Conservation (phyloP, 495 filamentous ascomycete species). For the Penicillium waksmanii region DNA sequence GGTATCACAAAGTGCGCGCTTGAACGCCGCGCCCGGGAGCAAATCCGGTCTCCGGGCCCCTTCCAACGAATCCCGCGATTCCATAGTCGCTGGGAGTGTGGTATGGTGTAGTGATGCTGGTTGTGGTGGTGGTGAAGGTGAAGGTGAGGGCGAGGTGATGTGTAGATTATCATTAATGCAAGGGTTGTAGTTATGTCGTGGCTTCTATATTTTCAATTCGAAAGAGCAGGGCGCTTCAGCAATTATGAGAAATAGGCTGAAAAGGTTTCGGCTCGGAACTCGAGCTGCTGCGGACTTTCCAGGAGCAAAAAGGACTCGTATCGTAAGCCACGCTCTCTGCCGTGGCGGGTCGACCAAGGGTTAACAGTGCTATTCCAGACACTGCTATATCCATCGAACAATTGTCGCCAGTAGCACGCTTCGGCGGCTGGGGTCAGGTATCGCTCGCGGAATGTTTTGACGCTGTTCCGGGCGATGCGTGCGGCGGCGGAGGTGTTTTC, state of each 20-base stretch:
- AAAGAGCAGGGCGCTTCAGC: neutral
- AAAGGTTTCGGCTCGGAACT: constrained; percentile 27
- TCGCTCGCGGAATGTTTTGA: constrained; percentile 57
- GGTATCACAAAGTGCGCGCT: constrained; percentile 16
- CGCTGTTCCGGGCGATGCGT: constrained; percentile 58
- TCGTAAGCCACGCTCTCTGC: constrained; percentile 37
- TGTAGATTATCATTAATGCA: constrained; percentile 15
- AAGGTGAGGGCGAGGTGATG: neutral
- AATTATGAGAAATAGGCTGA: neutral
- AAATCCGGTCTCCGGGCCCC: neutral
- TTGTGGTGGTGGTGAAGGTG: neutral
- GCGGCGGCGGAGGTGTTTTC: constrained; percentile 47
- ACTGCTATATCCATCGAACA: constrained; percentile 51
- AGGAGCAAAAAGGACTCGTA: constrained; percentile 47
- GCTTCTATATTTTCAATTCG: constrained; percentile 12
- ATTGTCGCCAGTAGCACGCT: constrained; percentile 60
- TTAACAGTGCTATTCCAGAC: constrained; percentile 45
- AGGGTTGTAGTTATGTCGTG: constrained; percentile 6
- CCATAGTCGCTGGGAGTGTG: constrained; percentile 1
- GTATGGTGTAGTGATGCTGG: neutral
- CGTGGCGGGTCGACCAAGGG: constrained; percentile 21
- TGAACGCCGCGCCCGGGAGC: constrained; percentile 11
- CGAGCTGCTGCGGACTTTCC: constrained; percentile 37
- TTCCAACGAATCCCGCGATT: constrained; percentile 1
- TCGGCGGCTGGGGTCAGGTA: constrained; percentile 63